Evolutionary conservation across 2,329 filamentous ascomycete genomes (phyloP).

Genomic region (Coniochaeta sp.): DNA sequence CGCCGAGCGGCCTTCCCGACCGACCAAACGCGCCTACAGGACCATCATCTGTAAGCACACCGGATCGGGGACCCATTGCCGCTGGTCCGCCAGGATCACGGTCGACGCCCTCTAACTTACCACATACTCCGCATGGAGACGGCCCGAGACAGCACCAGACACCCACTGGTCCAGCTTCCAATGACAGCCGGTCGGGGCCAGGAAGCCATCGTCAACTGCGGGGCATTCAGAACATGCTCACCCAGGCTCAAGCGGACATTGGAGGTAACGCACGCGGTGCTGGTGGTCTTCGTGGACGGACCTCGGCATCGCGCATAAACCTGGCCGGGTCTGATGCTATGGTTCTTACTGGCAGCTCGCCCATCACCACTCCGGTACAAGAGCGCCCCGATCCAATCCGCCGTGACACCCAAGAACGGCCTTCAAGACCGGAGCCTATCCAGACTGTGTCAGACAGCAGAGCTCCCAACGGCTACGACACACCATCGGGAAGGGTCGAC

Average conservation of each 20-base stretch:
- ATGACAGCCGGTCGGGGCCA: conserved; percentile 26
- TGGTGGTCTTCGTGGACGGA: neutral
- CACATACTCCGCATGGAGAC: conserved; percentile 20
- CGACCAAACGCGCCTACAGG: neutral
- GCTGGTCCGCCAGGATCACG: conserved; percentile 7
- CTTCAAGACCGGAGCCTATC: conserved; percentile 18
- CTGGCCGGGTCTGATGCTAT: conserved; percentile 50
- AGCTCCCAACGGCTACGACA: conserved; percentile 24
- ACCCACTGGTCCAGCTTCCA: conserved; percentile 25
- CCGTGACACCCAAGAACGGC: conserved; percentile 19
- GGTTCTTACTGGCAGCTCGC: conserved; percentile 47
- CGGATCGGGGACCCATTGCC: conserved; percentile 14
- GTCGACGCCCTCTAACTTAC: conserved; percentile 20
- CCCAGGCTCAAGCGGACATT: conserved; percentile 33
- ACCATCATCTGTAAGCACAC: conserved; percentile 14
- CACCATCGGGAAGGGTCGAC: conserved; percentile 26
- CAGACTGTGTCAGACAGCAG: conserved; percentile 19
- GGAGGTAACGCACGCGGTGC: conserved; percentile 13
- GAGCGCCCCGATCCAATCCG: conserved; percentile 40
- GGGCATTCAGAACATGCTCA: conserved; percentile 52
- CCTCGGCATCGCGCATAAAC: conserved; percentile 17
- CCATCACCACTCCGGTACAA: conserved; percentile 38
- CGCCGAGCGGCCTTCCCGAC: conserved; percentile 9
- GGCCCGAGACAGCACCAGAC: conserved; percentile 10
- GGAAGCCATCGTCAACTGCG: conserved; percentile 46